A percentile compares a stretch with the other conserved stretches of the same genome.
Conservation (phyloP, 306 rosid species). For the Trifolium subterraneum region DNA sequence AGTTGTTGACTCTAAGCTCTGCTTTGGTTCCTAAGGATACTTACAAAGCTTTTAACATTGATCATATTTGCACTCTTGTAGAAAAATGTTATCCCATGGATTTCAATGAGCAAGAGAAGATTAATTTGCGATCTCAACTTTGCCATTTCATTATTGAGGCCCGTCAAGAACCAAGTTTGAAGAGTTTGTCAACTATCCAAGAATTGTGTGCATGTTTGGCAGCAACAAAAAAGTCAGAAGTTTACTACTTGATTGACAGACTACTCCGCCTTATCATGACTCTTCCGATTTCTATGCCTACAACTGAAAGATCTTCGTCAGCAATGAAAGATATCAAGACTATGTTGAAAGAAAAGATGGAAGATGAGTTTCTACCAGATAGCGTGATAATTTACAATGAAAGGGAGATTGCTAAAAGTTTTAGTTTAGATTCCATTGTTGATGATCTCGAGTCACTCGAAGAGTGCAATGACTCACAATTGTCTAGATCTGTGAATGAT, state of each 20-base stretch:
- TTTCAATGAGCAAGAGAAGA: background rate
- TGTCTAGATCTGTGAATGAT: conserved; percentile 72
- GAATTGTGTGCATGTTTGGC: background rate
- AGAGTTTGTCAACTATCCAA: background rate
- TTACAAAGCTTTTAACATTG: background rate
- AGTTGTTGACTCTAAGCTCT: conserved; percentile 2
- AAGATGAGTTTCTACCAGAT: background rate
- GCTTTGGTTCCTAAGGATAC: conserved; percentile 12
- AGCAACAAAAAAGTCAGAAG: background rate
- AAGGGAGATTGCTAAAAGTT: background rate
- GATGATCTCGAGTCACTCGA: background rate
- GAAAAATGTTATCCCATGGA: conserved; percentile 9
- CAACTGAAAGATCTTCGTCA: background rate
- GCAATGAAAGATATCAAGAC: background rate
- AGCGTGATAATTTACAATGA: background rate
- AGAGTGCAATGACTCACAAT: conserved; percentile 48
- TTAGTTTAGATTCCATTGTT: background rate
- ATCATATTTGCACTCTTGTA: background rate
- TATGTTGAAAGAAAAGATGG: background rate
- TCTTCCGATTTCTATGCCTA: background rate
- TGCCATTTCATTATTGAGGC: background rate
- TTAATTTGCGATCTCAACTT: background rate
- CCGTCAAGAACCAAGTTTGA: background rate
- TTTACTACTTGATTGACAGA: background rate
- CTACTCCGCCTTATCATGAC: background rate